These are phyloP conservation scores for Dendrobium huoshanense DNA, from an alignment of 106 monocot genomes.

Conservation along the genomic window DNA sequence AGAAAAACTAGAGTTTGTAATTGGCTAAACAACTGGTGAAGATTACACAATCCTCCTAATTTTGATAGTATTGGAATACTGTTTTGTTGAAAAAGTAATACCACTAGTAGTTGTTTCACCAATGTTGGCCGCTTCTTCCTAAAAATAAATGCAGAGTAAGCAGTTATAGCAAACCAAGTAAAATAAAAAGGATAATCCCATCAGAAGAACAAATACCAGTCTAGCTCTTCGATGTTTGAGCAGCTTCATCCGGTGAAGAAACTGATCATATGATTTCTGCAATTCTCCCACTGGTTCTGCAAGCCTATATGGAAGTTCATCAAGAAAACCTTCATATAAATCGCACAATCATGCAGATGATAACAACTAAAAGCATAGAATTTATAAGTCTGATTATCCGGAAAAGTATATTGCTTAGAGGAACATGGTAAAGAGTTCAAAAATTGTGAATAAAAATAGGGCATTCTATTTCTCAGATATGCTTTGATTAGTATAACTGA, in stretches of 20 bases:
- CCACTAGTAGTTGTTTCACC: conserved; percentile 4
- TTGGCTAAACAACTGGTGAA: too few species aligned
- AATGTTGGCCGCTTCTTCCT: conserved; percentile 26
- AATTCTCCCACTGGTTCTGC: conserved; percentile 73
- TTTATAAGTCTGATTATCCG: not conserved
- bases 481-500: too few species aligned
- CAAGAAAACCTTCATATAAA: conserved; percentile 5
- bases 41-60: too few species aligned
- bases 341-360: not conserved
- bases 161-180: not conserved
- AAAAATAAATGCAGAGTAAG: conserved; percentile 17
- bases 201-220: conserved; percentile 14
- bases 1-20: too few species aligned
- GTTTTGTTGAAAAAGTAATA: conserved; percentile 2
- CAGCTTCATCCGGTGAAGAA: conserved; percentile 55
- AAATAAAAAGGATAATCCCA: not conserved
- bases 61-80: too few species aligned
- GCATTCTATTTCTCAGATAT: too few species aligned
- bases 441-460: too few species aligned
- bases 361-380: conserved; percentile 1
- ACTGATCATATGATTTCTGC: conserved; percentile 75
- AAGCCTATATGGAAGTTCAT: conserved; percentile 40
- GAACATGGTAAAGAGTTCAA: too few species aligned
- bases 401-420: not conserved
- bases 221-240: conserved; percentile 45